A percentile compares a stretch with the other conserved stretches of the same genome.
phyloP scores from a whole-genome alignment of 2,329 filamentous ascomycete species.

The Colletotrichum sp. region DNA sequence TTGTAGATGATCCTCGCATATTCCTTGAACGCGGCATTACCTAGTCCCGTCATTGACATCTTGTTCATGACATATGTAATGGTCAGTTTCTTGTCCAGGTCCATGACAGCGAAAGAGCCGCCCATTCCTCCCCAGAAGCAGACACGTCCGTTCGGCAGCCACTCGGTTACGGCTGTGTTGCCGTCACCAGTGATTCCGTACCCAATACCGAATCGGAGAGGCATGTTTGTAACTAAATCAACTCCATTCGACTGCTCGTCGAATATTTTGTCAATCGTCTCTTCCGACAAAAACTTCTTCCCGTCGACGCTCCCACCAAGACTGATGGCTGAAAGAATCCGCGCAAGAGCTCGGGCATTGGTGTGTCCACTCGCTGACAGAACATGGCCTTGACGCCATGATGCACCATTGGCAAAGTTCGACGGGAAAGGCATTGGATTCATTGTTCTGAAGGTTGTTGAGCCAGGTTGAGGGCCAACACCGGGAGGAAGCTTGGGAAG shows the following conservation, averaged over 20 bases:
- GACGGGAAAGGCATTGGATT: slow-evolving; percentile 29
- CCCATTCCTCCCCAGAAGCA: slow-evolving; percentile 51
- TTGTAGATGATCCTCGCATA: neutral
- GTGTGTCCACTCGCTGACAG: slow-evolving; percentile 48
- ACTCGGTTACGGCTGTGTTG: slow-evolving; percentile 25
- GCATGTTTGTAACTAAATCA: slow-evolving; percentile 41
- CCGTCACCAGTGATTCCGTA: slow-evolving; percentile 37
- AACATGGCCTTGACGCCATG: slow-evolving; percentile 43
- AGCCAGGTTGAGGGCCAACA: slow-evolving; percentile 26
- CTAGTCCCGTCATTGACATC: slow-evolving; percentile 30
- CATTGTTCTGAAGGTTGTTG: slow-evolving; percentile 33
- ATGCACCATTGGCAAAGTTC: slow-evolving; percentile 25
- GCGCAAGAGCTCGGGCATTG: slow-evolving; percentile 47
- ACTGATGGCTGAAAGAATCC: slow-evolving; percentile 39
- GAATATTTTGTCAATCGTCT: slow-evolving; percentile 48
- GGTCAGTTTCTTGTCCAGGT: slow-evolving; percentile 44
- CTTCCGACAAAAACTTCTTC: slow-evolving; percentile 37
- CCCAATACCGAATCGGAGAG: slow-evolving; percentile 46
- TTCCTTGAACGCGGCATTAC: neutral
- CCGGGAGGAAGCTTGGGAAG: slow-evolving; percentile 20
- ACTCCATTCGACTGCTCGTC: slow-evolving; percentile 45
- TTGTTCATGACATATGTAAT: slow-evolving; percentile 52
- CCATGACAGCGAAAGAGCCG: slow-evolving; percentile 47
- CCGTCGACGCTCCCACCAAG: slow-evolving; percentile 24
- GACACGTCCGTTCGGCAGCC: slow-evolving; percentile 35